A percentile compares a stretch with the other conserved stretches of the same genome.
Conservation (phyloP, 805 yeast species). For the Deakozyma indianensis region DNA sequence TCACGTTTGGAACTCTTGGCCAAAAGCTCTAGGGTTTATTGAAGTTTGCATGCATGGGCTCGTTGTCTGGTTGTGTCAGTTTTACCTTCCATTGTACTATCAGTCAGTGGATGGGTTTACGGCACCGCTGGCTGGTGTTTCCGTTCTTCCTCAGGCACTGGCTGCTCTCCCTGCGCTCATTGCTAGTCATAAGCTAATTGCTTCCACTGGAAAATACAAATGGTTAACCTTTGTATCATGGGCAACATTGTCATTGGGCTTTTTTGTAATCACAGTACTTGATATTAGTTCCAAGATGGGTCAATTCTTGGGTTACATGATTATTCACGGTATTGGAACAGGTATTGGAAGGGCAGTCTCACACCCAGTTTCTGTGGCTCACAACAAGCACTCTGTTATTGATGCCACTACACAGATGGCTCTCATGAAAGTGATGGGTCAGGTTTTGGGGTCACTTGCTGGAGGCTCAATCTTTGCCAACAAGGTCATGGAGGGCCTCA, state of each 20-base stretch:
- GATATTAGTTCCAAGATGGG: neutral
- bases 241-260: neutral
- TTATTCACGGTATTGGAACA: neutral
- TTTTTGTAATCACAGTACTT: neutral
- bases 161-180: neutral
- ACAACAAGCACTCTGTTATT: neutral
- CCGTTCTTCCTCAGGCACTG: neutral
- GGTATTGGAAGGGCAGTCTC: neutral
- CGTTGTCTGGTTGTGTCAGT: neutral
- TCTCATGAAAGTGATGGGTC: neutral
- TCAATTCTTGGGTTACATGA: neutral
- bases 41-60: slow-evolving; percentile 1
- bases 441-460: neutral
- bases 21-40: neutral
- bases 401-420: slow-evolving; percentile 1
- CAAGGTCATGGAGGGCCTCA: neutral
- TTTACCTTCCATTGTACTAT: neutral
- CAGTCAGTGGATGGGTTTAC: neutral
- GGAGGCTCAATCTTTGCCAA: slow-evolving; percentile 1
- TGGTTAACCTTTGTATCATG: neutral
- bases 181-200: neutral
- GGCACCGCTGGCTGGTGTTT: neutral
- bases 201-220: neutral
- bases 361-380: neutral
- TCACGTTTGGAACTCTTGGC: neutral